Base-by-base conservation (phyloP, 2,329 filamentous ascomycete species). In the Pestalotiopsis sp. region DNA sequence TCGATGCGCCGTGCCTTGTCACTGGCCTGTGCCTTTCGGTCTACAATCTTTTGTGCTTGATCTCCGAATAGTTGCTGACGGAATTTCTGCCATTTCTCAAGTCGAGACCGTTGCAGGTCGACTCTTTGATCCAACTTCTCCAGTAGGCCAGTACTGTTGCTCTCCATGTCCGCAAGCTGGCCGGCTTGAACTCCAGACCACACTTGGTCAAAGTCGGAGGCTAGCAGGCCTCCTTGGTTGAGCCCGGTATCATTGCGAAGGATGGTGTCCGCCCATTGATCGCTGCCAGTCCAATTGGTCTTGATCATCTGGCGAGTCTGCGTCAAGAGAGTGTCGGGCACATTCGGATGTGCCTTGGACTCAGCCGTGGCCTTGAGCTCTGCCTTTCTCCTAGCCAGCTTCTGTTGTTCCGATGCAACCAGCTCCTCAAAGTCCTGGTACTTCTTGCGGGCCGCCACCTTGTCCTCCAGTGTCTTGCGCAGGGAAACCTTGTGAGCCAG, bases 201-300 rank as follows among this genome's bases (percentile, higher is more conserved):
- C 1, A 96, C 87, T 9, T 89, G 84, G 38, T 92, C 87, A 71
- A 95, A 96, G 0, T 89, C 84, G 45, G 86, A 85, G 2, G 86
- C 86, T 14, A 97, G 78, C n/a, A 96, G 82, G 0, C 84, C 86
- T 70, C 92, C 91, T 39, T 84, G 86, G 31, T 83, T 83, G 2
- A 84, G 80, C 7, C 82, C 83, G 23, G 84, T 83, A 61, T 93
- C 91, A 2, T 93, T 93, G 65, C 91, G 85, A 0, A 96, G 78
- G 23, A 97, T 81, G 2, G 89, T 84, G 62, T 93, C 87, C 74
- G 93, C 86, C 91, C 94, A 95, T 68, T 89, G 86, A 69, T 91
- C 88, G 74, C 91, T 89, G 2, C 94, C 94, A 14, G 92, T 85
- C 94, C 94, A 97, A 72, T 94, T 93, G 70, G 90, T 90, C 45